Conservation (phyloP, 371 early-diverging fungal species). For the Saksenaea oblongispora region DNA sequence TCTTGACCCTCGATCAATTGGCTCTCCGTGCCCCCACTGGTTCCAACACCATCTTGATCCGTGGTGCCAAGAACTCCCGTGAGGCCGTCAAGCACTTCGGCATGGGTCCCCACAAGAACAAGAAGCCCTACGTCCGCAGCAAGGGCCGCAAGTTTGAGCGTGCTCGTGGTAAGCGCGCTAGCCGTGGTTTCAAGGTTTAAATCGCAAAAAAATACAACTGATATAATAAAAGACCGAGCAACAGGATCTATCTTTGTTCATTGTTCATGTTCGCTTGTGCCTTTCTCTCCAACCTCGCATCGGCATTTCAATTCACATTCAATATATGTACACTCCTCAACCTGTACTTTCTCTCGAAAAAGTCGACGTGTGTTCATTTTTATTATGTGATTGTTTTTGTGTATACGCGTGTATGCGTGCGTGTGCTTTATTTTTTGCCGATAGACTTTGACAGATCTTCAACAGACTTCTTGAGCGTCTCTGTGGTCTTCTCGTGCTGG, state of each 20-base stretch:
- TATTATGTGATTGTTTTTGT: not conserved
- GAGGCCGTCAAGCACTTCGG: constrained; percentile 93
- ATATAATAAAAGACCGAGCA: not conserved
- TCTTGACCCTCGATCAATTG: constrained; percentile 94
- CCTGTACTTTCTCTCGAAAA: not conserved
- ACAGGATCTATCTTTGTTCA: not conserved
- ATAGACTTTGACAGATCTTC: not conserved
- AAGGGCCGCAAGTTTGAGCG: constrained; percentile 98
- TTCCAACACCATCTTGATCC: constrained; percentile 87
- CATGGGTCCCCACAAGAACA: constrained; percentile 70
- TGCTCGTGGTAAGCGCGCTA: constrained; percentile 96
- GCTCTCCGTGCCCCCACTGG: constrained; percentile 95
- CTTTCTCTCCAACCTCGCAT: not conserved
- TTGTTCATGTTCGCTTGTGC: not conserved
- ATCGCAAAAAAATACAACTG: not conserved
- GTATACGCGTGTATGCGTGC: not conserved
- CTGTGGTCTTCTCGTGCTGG: not conserved
- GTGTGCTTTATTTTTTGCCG: not conserved
- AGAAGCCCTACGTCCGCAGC: constrained; percentile 90
- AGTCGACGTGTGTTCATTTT: not conserved
- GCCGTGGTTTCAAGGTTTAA: constrained; percentile 88
- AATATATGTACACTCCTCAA: not conserved
- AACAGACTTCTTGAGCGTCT: not conserved
- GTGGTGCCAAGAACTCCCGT: constrained; percentile 75
- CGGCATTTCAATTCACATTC: not conserved